Percentiles rank a stretch among this genome's conserved stretches.
These are phyloP conservation scores for Ramichloridium luteum DNA, from an alignment of 2,329 filamentous ascomycete species.

Conservation along the genomic window DNA sequence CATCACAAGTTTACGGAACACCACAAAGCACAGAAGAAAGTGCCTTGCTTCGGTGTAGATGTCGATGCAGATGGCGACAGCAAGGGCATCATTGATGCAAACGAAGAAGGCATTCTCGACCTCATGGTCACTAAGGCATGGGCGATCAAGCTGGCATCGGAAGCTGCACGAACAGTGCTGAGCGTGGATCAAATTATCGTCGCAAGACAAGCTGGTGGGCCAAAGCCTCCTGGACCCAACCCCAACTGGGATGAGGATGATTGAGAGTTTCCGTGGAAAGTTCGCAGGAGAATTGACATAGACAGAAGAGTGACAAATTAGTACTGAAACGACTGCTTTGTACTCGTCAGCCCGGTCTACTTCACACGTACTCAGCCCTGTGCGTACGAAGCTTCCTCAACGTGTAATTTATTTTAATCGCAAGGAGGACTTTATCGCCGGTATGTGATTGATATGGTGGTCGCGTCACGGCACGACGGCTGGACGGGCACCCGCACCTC, in stretches of 20 bases:
- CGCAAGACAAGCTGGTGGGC: conserved; percentile 88
- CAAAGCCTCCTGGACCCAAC: conserved; percentile 92
- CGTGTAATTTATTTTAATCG: no score
- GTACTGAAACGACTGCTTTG: no score
- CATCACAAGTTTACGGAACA: conserved; percentile 38
- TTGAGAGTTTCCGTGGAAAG: conserved; percentile 4
- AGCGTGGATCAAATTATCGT: conserved; percentile 99
- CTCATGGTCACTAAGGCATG: conserved; percentile 84
- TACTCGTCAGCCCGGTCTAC: no score
- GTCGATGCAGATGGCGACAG: conserved; percentile 75
- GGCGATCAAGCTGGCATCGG: conserved; percentile 94
- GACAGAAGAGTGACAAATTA: no score
- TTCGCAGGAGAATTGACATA: no score
- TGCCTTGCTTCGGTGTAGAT: conserved; percentile 87
- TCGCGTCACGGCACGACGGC: no score
- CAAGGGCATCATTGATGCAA: conserved; percentile 76
- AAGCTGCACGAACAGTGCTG: conserved; percentile 83
- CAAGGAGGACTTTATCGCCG: no score
- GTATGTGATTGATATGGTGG: no score
- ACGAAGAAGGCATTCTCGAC: conserved; percentile 81
- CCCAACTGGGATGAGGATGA: conserved; percentile 60
- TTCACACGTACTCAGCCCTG: no score
- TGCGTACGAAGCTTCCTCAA: no score
- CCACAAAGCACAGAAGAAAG: conserved; percentile 35
- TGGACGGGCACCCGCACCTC: no score